Percentiles rank a stretch among this genome's conserved stretches.
Evolutionary conservation across 306 rosid genomes (phyloP).

Genomic region (Trifolium repens): DNA sequence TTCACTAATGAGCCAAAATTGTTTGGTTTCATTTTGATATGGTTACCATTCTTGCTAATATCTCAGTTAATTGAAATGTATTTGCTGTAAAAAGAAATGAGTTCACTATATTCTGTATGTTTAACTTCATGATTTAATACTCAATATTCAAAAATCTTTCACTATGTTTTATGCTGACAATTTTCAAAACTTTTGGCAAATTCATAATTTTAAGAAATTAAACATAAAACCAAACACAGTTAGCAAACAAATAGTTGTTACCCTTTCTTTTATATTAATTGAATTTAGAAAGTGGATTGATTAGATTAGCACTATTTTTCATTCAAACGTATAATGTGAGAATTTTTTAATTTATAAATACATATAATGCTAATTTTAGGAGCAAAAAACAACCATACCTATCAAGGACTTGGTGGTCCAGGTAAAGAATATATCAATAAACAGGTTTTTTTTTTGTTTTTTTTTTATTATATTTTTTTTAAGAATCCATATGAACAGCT

Average conservation of each 20-base stretch:
- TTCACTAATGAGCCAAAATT: background rate
- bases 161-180: background rate
- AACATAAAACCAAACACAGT: background rate
- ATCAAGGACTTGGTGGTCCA: background rate
- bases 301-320: background rate
- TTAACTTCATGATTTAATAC: background rate
- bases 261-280: background rate
- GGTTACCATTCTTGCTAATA: background rate
- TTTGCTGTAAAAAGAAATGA: background rate
- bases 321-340: too few relatives aligned
- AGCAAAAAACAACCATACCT: background rate
- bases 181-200: background rate
- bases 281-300: constrained; percentile 1
- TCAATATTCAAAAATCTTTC: background rate
- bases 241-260: background rate
- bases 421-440: constrained; percentile 1
- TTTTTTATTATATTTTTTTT: too few relatives aligned
- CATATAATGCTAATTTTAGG: too few relatives aligned
- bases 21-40: background rate
- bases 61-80: background rate
- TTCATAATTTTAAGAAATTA: background rate
- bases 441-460: background rate
- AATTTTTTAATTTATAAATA: too few relatives aligned
- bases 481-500: constrained; percentile 7
- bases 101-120: background rate